Evolutionary conservation across 179 eudicot species (phyloP), one percentile per base, ranked within the genome.

Genomic region (Silene noctiflora): DNA sequence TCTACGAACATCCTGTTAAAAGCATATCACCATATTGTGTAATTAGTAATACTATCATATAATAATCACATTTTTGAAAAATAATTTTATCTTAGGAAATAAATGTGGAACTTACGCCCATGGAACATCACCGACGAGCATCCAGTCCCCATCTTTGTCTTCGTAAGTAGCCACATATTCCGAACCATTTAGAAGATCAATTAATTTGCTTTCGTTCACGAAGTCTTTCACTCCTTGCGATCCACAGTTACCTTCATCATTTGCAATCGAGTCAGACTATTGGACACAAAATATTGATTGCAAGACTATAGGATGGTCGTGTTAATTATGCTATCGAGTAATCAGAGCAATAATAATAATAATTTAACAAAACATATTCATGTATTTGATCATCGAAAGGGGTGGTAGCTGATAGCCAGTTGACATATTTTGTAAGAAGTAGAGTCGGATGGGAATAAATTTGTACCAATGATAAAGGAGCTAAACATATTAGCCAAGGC

Each of bases 401-500:
- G 29, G 29, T 27, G 29, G 29, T 27, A 27, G 29, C 29, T 2
- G 29, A 27, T 27, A 27, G 29, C 29, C 29, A 27, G 29, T 27
- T 2, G 29, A 27, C 29, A 27, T 27, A 27, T 27, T 27, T 2
- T 27, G 29, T 27, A 27, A 27, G n/a, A 27, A 27, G 29, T 27
- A 27, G 29, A 27, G 29, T 27, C 29, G 29, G 29, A 27, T 27
- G 29, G 2, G 29, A 27, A 27, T 27, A 27, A 6, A 6, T 44
- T 44, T 3, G 22, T 64, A 88, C 93, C 90, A 77, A 86, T 84
- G 35, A 90, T 91, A 77, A 91, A 91, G 58, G 96, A 91, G 70
- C 96, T 91, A 79, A 91, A 91, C 96, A 91, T 86, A 74, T 87
- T 91, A 79, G 83, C 89, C 69, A 91, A 78, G 59, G 93, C 90